Evolutionary conservation across 352 stramenopile genomes (phyloP), one percentile per base, ranked within the genome.

Genomic region (Pythium sp.): DNA sequence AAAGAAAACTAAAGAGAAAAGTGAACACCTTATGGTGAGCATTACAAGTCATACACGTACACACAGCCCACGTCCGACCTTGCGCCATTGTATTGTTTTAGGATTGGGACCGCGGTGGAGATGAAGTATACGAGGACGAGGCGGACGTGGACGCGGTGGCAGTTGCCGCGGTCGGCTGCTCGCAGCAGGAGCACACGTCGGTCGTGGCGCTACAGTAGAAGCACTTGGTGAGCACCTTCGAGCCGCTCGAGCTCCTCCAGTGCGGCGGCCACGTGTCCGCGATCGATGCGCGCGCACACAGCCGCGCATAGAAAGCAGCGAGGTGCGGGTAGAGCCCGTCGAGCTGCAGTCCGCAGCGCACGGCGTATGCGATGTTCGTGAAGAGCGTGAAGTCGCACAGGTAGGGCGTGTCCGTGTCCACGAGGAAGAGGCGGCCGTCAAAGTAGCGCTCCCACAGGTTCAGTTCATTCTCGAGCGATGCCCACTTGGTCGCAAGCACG

Each of bases 331-430:
- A 94, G 0, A 94, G 75, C 20, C 85, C 87, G 36, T 94, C 87
- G 54, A 94, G 81, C 62, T 93, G 87, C 41, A 94, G 67, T 3
- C 87, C 87, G 76, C 87, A 94, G n/a, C 87, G 82, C 55, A 94
- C 87, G 24, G 87, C 87, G 70, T 94, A 94, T 7, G 87, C 87
- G n/a, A 94, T 68, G 74, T 94, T 94, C 47, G 83, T 92, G 68
- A 94, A 94, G 51, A 93, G 84, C 67, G 84, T 89, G 58, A 88
- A 92, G 69, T 94, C 87, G 67, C 84, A 93, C 61, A 93, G 68
- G 78, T 81, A 92, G 55, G 84, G 81, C 58, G 69, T 72, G 26
- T 92, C 76, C 18, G 69, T 63, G 61, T 86, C 86, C 58, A 90
- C 83, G 38, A 94, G 77, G 63, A 83, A 92, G 38, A 84, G 69